Evolutionary conservation across 2,329 filamentous ascomycete genomes (phyloP).

Genomic region (Tolypocladium ovalisporum): DNA sequence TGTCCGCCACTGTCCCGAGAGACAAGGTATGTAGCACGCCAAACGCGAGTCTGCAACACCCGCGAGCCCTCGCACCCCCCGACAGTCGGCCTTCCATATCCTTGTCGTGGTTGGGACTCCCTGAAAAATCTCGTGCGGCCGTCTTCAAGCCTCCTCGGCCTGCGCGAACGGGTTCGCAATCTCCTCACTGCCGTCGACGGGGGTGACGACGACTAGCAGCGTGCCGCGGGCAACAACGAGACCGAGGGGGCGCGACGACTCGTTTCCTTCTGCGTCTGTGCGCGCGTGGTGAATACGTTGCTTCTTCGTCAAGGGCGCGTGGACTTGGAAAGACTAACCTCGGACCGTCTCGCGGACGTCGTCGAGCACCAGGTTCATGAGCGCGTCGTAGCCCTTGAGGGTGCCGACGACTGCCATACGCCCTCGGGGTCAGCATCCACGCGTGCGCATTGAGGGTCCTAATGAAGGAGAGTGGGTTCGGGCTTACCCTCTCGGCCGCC

Average conservation of each 20-base stretch:
- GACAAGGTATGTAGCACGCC: not conserved
- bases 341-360: slow-evolving; percentile 83
- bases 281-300: not conserved
- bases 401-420: slow-evolving; percentile 39
- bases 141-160: slow-evolving; percentile 49
- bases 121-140: not conserved
- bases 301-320: not conserved
- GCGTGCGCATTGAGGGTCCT: slow-evolving; percentile 12
- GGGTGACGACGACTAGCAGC: slow-evolving; percentile 83
- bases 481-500: slow-evolving; percentile 78
- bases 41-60: not conserved
- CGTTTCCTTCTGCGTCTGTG: slow-evolving; percentile 85
- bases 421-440: not conserved
- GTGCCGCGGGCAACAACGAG: slow-evolving; percentile 87
- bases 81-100: too few species aligned
- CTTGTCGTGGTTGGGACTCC: not conserved
- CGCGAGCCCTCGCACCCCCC: not conserved
- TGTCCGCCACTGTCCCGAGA: not conserved
- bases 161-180: slow-evolving; percentile 90
- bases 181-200: slow-evolving; percentile 87
- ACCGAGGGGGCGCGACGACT: slow-evolving; percentile 68
- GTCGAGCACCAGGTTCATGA: slow-evolving; percentile 96
- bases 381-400: slow-evolving; percentile 89
- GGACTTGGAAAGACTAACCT: slow-evolving; percentile 41
- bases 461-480: not conserved